Base-by-base conservation (phyloP, 78 protist genomes). In the Anaeramoeba flamelloides region DNA sequence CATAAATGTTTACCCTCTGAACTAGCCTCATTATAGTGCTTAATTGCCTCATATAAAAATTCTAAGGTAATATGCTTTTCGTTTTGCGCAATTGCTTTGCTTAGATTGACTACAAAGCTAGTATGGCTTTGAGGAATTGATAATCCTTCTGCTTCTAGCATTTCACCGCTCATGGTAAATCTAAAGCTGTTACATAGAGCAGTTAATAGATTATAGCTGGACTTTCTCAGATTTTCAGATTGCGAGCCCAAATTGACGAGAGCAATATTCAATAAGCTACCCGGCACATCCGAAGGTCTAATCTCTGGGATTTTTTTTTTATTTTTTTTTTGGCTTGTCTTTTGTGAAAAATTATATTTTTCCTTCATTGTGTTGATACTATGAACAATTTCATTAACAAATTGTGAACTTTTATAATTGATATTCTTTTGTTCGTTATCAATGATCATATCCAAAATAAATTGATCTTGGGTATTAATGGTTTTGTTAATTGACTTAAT, bases 231-330 rank as follows among this genome's bases (percentile, higher is more conserved):
- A 26, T 78, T 74, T 40, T 81, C 78, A 3, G 78, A 41, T n/a
- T 79, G 80, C 1, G 41, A 26, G 40, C 88, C 90, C 22, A 87
- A 32, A 74, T 87, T 87, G 38, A 87, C 85, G 30, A 87, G 79
- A 12, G 88, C 90, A 40, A 87, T 87, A 82, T 87, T 87, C n/a
- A 87, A 75, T 1, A 87, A 32, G 3, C 88, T 87, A 53, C 88
- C 90, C 34, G 90, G 90, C 32, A 87, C 87, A 74, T 86, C 87
- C 30, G 78, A 77, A 17, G 90, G 90, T 32, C 87, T 82, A 76
- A 87, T 53, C 17, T 53, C 69, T 53, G 69, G 34, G 17, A 53
- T 26, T 53, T 26, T 53, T 53, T 53, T 17, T 53, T 17, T 53
- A n/a, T n/a, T n/a, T 53, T 53, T 53, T 53, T 53, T 8, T 26